Evolutionary conservation across 208 protist species (phyloP), one percentile per base, ranked within the genome.

Genomic region (Trypanosoma platydactyli): DNA sequence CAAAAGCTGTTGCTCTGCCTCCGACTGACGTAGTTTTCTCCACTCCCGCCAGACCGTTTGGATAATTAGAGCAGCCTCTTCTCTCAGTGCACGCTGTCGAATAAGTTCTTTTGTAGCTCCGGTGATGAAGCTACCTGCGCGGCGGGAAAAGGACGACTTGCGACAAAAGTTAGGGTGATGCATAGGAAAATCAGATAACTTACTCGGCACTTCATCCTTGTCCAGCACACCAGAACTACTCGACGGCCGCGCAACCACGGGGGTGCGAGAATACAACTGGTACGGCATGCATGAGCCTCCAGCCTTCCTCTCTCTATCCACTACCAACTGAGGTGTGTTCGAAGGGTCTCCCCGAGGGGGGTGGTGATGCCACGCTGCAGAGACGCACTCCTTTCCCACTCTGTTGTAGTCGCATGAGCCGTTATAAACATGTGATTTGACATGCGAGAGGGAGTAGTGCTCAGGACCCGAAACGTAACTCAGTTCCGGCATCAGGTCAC

Each of bases 21-120:
- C 58, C 15, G n/a, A 41, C 11, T 55, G 58, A 18, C 66, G 27
- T 0, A 42, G 58, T 52, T 27, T 44, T 20, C 58, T 67, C 71
- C 77, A 83, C 6, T 61, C 42, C 27, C 49, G 30, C 68, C 73
- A 91, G 33, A 79, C 73, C 35, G 45, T n/a, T 46, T 91, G 84
- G 44, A 91, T 86, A 15, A 91, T 65, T 9, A 44, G 45, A 1
- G 84, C 84, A 1, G 84, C 68, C 74, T 85, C 79, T 51, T 85
- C 74, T 44, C 73, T 53, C 42, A 90, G 20, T 44, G 81, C 78
- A 5, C 59, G 46, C 30, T 76, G 55, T 15, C 72, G 71, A 18
- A 81, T 38, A 4, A 68, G 41, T 22, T 59, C 57, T 20, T 15
- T 50, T 41, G 58, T 72, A 16, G 58, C 38, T 7, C 40, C 24